Evolutionary conservation across 805 yeast species (phyloP).

Genomic region (Sungouiozyma intestinalis): DNA sequence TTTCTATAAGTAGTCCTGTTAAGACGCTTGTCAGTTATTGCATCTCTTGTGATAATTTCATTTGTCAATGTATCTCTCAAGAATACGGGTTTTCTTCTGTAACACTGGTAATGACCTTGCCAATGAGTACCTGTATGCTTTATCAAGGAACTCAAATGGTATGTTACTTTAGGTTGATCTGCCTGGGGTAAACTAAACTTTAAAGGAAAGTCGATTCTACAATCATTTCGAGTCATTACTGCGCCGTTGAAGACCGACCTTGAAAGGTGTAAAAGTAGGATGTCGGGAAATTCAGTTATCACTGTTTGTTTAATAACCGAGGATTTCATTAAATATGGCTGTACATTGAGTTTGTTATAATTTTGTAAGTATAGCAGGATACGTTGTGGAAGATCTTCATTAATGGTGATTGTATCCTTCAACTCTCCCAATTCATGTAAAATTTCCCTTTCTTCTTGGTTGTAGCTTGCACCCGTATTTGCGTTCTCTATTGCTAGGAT

Average conservation of each 20-base stretch:
- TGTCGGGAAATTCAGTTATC: constrained; percentile 55
- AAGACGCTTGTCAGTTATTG: neutral
- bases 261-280: constrained; percentile 74
- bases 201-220: constrained; percentile 60
- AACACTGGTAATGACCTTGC: constrained; percentile 87
- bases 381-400: constrained; percentile 52
- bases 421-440: constrained; percentile 31
- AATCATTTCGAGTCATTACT: constrained; percentile 60
- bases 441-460: constrained; percentile 16
- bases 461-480: constrained; percentile 9
- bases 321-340: constrained; percentile 41
- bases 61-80: constrained; percentile 16
- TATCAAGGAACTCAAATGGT: constrained; percentile 59
- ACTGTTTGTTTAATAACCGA: constrained; percentile 57
- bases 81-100: constrained; percentile 59
- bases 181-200: constrained; percentile 24
- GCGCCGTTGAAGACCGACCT: constrained; percentile 68
- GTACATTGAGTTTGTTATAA: constrained; percentile 37
- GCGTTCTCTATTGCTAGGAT: constrained; percentile 29
- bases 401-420: constrained; percentile 37
- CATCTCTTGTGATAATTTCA: constrained; percentile 22
- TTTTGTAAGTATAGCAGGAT: constrained; percentile 37
- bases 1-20: constrained; percentile 34
- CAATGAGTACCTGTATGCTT: constrained; percentile 84
- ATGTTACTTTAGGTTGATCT: constrained; percentile 29